Evolutionary conservation across 1,139 yeast species (phyloP).

Genomic region (Saccharomyces uvarum): DNA sequence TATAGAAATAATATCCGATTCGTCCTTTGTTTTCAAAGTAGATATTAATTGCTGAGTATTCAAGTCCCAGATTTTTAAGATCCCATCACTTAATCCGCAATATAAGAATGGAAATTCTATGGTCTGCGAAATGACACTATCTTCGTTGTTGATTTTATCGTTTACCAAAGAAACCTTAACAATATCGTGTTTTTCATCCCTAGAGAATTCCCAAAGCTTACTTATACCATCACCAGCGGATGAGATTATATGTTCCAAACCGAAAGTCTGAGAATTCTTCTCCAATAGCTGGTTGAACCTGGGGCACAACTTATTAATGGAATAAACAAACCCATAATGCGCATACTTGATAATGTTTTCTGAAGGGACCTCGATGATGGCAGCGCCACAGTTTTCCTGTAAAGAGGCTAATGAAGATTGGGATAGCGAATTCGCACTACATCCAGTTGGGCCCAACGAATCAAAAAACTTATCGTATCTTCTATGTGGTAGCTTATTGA

Average conservation of each 20-base stretch:
- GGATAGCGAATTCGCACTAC: constrained; percentile 3
- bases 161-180: constrained; percentile 15
- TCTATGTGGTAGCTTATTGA: constrained; percentile 54
- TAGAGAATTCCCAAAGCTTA: constrained; percentile 57
- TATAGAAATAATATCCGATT: constrained; percentile 44
- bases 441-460: constrained; percentile 78
- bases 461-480: constrained; percentile 86
- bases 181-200: constrained; percentile 6
- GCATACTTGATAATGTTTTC: constrained; percentile 70
- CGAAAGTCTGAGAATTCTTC: constrained; percentile 11
- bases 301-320: constrained; percentile 38
- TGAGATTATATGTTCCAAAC: constrained; percentile 41
- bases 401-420: constrained; percentile 1
- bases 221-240: constrained; percentile 91
- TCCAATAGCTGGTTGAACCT: constrained; percentile 7
- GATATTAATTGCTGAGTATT: constrained; percentile 68
- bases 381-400: constrained; percentile 4
- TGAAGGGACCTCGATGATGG: constrained; percentile 55
- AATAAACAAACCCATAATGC: constrained; percentile 82
- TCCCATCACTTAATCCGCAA: constrained; percentile 70
- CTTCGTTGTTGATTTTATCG: constrained; percentile 52
- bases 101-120: constrained; percentile 59
- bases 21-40: constrained; percentile 42
- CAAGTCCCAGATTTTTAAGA: constrained; percentile 75
- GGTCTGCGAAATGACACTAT: constrained; percentile 61